Conservation (phyloP, 1,139 yeast genomes). For the Lodderomyces orthopsilosis region DNA sequence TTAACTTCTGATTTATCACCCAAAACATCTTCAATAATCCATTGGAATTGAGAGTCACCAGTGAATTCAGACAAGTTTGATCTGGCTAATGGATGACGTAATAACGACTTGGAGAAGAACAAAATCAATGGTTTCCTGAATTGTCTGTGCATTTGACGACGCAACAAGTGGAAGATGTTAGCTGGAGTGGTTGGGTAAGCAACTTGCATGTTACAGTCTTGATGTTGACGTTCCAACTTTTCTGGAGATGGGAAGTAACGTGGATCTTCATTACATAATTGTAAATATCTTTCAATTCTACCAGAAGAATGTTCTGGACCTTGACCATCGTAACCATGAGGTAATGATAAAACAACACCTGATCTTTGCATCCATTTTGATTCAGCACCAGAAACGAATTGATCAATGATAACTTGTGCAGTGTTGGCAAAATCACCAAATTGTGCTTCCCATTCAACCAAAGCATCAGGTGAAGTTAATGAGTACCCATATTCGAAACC, state of each 20-base stretch:
- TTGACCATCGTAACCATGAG: conserved; percentile 99
- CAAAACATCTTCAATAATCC: conserved; percentile 91
- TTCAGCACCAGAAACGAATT: conserved; percentile 96
- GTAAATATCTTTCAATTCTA: conserved; percentile 95
- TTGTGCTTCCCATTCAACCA: conserved; percentile 99
- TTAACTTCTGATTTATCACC: conserved; percentile 80
- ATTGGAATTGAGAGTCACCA: conserved; percentile 87
- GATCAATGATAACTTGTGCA: conserved; percentile 96
- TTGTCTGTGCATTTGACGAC: conserved; percentile 99
- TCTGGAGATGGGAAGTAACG: conserved; percentile 88
- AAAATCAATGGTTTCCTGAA: conserved; percentile 93
- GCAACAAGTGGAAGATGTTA: conserved; percentile 89
- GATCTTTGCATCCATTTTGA: conserved; percentile 99
- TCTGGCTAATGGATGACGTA: conserved; percentile 98
- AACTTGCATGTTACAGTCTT: conserved; percentile 96
- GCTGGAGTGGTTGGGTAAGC: conserved; percentile 99
- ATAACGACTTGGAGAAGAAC: conserved; percentile 88
- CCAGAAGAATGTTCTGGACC: conserved; percentile 99
- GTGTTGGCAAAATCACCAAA: conserved; percentile 99
- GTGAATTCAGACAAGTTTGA: conserved; percentile 81
- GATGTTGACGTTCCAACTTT: conserved; percentile 94
- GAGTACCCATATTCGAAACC: conserved; percentile 99
- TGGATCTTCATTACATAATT: conserved; percentile 93
- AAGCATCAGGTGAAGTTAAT: conserved; percentile 90
- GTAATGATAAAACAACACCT: conserved; percentile 90